These are phyloP conservation scores for Amanita rimosa DNA, from an alignment of 768 basidiomycete genomes.

Conservation along the genomic window DNA sequence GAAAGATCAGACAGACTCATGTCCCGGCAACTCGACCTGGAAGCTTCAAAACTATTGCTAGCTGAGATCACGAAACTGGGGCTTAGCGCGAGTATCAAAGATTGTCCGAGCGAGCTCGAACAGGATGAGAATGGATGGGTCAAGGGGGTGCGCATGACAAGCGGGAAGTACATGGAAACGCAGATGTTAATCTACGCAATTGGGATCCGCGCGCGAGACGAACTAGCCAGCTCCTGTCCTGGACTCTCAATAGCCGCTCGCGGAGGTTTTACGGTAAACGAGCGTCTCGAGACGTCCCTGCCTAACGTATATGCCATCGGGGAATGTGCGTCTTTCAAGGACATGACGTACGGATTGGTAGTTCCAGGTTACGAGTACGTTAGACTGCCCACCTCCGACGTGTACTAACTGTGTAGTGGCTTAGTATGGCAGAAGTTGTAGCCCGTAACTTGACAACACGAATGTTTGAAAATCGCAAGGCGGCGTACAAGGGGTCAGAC, in stretches of 20 bases:
- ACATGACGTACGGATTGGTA: conserved; percentile 62
- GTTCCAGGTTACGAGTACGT: conserved; percentile 44
- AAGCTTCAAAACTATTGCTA: conserved; percentile 15
- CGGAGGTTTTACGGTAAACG: conserved; percentile 50
- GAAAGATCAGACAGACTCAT: conserved; percentile 12
- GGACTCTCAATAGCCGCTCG: conserved; percentile 38
- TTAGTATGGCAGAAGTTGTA: conserved; percentile 68
- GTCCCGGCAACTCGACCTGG: conserved; percentile 18
- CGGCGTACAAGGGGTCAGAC: conserved; percentile 33
- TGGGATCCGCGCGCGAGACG: conserved; percentile 62
- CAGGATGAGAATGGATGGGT: conserved; percentile 19
- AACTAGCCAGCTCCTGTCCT: conserved; percentile 36
- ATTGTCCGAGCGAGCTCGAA: neutral
- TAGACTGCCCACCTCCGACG: neutral
- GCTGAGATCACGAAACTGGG: conserved; percentile 12
- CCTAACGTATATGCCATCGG: conserved; percentile 62
- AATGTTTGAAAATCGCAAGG: conserved; percentile 20
- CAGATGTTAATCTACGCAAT: conserved; percentile 57
- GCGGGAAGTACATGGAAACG: conserved; percentile 32
- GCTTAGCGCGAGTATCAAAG: conserved; percentile 6
- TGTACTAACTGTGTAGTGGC: neutral
- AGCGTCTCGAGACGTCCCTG: conserved; percentile 44
- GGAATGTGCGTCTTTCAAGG: conserved; percentile 63
- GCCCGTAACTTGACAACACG: conserved; percentile 57
- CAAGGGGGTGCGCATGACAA: conserved; percentile 36